Evolutionary conservation across 495 filamentous ascomycete genomes (phyloP).

Genomic region (Extremus antarcticus): DNA sequence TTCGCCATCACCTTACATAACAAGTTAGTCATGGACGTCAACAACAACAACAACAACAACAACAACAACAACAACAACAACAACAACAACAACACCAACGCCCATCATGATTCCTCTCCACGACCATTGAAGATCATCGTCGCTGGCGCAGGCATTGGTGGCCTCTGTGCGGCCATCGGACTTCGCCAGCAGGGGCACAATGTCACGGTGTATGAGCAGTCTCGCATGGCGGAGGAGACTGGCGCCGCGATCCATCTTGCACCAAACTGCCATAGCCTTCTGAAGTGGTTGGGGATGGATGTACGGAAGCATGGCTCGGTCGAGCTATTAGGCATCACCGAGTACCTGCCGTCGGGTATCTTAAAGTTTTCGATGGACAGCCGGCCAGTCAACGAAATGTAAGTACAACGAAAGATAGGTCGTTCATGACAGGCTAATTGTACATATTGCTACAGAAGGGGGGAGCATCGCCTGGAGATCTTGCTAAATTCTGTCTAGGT

Average conservation of each 20-base stretch:
- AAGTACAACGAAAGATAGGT: too few relatives aligned
- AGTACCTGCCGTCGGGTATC: slow-evolving; percentile 19
- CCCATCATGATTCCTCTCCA: too few relatives aligned
- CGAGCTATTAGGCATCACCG: slow-evolving; percentile 13
- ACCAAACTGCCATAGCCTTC: slow-evolving; percentile 19
- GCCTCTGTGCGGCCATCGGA: slow-evolving; percentile 43
- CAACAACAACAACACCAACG: too few relatives aligned
- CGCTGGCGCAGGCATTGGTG: slow-evolving; percentile 48
- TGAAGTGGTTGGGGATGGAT: slow-evolving; percentile 13
- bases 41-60: too few relatives aligned
- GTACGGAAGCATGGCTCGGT: slow-evolving; percentile 12
- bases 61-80: too few relatives aligned
- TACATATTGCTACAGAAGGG: too few relatives aligned
- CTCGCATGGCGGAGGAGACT: slow-evolving; percentile 16
- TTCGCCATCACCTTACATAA: too few relatives aligned
- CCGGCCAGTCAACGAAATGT: neutral
- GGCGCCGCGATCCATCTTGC: slow-evolving; percentile 22
- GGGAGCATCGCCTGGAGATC: too few relatives aligned
- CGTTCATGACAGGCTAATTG: too few relatives aligned
- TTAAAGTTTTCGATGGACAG: slow-evolving; percentile 37
- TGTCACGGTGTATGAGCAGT: slow-evolving; percentile 30
- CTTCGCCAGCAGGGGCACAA: slow-evolving; percentile 43
- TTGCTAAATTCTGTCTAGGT: too few relatives aligned
- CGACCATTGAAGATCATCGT: slow-evolving; percentile 32
- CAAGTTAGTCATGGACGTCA: too few relatives aligned